Evolutionary conservation across 257 asterid genomes (phyloP), one percentile per base, ranked within the genome.

Genomic region (Eucommia ulmoides): DNA sequence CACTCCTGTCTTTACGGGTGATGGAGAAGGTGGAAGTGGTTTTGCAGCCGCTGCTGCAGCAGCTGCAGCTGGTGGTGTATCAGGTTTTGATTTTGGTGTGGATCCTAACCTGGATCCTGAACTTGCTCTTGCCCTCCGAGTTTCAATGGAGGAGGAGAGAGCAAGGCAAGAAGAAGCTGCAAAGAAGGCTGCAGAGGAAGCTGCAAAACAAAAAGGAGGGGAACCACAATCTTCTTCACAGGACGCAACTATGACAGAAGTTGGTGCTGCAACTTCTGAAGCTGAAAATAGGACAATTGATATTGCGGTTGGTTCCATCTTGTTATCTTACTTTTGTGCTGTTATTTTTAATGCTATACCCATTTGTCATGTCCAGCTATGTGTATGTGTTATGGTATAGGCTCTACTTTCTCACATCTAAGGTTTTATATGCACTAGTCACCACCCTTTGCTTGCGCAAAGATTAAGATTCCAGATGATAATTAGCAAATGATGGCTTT

Each of bases 91-190:
- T 29, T 86, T 91, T 56, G 98, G 98, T 22, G 99, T 91, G 61
- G 97, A 91, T 70, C 99, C 99, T n/a, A 91, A 91, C 72, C 57
- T 91, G 82, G 99, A 91, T 69, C 99, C 99, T 4, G 99, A 91
- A 68, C 99, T 91, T 72, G 97, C 97, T 60, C 94, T 88, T 52
- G 97, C 97, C 42, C 99, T 91, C 56, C 76, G 99, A 53, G 97
- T 91, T 47, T 91, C 99, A 62, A 87, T 91, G 99, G 99, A 91
- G 63, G 99, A 91, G 77, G 99, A 91, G 75, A 83, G 99, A 68
- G 99, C 99, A 55, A 86, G 99, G 76, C 99, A 91, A 69, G 99
- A 83, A 71, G 97, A 94, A 50, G 95, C 97, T 45, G 99, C 99
- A 8, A 91, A 79, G 56, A 87, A 88, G 74, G 91, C 99, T 53